phyloP scores from a whole-genome alignment of 352 stramenopile genomes.

The Aphanomyces astaci region DNA sequence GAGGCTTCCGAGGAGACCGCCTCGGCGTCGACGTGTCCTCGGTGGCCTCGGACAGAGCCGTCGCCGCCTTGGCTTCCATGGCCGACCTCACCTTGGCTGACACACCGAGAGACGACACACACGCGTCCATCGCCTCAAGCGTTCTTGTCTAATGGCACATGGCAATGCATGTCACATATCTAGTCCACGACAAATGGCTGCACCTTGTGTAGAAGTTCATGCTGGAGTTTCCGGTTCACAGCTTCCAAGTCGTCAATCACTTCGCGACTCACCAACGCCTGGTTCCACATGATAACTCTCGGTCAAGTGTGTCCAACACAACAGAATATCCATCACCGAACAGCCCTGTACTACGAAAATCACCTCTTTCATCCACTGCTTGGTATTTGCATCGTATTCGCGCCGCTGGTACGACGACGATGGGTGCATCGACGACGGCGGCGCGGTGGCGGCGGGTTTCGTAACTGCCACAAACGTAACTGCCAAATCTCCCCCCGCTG shows the following conservation, averaged over 20 bases:
- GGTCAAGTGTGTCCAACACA: background rate
- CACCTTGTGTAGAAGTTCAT: constrained; percentile 13
- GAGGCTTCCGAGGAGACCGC: background rate
- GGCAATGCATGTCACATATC: background rate
- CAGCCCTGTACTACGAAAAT: background rate
- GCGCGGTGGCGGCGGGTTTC: background rate
- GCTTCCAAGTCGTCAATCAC: constrained; percentile 12
- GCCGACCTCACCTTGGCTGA: constrained; percentile 10
- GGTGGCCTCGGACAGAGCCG: background rate
- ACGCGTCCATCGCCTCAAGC: constrained; percentile 9
- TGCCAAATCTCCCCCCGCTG: too few species aligned
- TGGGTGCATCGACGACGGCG: background rate
- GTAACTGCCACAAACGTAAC: background rate
- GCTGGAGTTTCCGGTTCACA: constrained; percentile 11
- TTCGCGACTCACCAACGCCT: constrained; percentile 16
- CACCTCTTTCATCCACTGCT: constrained; percentile 23
- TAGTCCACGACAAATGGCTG: background rate
- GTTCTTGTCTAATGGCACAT: background rate
- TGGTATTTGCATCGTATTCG: constrained; percentile 9
- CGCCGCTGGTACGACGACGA: background rate
- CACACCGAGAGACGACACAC: constrained; percentile 12
- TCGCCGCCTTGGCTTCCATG: background rate
- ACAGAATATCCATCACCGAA: too few species aligned
- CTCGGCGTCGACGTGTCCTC: background rate
- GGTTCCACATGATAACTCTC: background rate